These are phyloP conservation scores for Pulveroboletus sp. DNA, from an alignment of 1,284 basidiomycete species.

Conservation along the genomic window DNA sequence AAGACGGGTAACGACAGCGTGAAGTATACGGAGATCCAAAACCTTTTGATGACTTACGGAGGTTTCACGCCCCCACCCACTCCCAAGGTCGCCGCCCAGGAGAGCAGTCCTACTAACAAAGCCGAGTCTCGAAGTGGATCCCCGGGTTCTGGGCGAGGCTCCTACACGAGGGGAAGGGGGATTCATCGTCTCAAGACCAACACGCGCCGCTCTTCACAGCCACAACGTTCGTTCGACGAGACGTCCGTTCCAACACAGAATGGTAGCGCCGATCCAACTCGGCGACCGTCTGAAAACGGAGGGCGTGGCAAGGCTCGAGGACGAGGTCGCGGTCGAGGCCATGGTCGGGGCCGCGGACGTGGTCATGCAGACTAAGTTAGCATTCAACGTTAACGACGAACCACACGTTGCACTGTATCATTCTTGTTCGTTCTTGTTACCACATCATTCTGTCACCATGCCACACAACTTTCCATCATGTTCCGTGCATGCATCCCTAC, in stretches of 20 bases:
- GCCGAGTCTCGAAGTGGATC: background rate
- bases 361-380: conserved; percentile 16
- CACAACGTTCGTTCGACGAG: background rate
- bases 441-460: conserved; percentile 26
- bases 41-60: conserved; percentile 56
- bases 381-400: conserved; percentile 3
- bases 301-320: conserved; percentile 43
- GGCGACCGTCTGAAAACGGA: conserved; percentile 11
- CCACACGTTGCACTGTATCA: conserved; percentile 21
- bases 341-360: conserved; percentile 27
- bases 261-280: conserved; percentile 6
- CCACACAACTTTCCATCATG: conserved; percentile 21
- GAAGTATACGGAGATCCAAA: conserved; percentile 52
- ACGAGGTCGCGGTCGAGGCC: conserved; percentile 35
- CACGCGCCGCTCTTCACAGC: background rate
- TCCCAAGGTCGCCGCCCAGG: conserved; percentile 33
- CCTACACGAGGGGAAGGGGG: conserved; percentile 12
- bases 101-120: conserved; percentile 8
- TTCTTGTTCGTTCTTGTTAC: conserved; percentile 23
- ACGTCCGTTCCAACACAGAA: conserved; percentile 2
- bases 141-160: background rate
- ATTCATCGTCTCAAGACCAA: conserved; percentile 8
- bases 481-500: conserved; percentile 28
- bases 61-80: conserved; percentile 50
- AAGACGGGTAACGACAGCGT: conserved; percentile 30